phyloP scores from a whole-genome alignment of 2,329 filamentous ascomycete genomes.

The Aspergillus terreus region DNA sequence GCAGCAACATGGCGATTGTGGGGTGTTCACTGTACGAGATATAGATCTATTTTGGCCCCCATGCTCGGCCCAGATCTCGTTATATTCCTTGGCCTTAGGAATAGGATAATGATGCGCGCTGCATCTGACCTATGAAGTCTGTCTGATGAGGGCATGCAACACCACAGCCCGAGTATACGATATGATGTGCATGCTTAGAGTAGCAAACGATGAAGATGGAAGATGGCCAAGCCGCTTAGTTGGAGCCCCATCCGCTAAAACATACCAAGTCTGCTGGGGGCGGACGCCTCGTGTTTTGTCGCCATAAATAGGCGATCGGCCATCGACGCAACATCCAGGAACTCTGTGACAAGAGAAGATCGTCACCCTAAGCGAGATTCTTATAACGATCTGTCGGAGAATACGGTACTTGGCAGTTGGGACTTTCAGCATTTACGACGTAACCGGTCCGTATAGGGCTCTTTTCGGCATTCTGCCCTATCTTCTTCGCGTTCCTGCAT shows the following conservation, averaged over 20 bases:
- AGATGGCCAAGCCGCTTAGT: not conserved
- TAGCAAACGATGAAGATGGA: not conserved
- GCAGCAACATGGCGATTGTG: too few species aligned
- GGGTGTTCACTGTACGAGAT: too few species aligned
- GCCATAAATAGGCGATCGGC: not conserved
- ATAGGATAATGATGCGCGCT: too few species aligned
- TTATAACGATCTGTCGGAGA: not conserved
- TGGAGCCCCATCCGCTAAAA: not conserved
- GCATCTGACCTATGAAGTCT: too few species aligned
- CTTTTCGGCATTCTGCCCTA: not conserved
- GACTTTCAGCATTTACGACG: too few species aligned
- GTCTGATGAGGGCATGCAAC: too few species aligned
- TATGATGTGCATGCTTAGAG: not conserved
- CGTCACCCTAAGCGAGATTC: not conserved
- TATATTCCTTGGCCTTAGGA: too few species aligned
- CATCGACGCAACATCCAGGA: too few species aligned
- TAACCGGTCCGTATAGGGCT: too few species aligned
- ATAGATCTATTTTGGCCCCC: too few species aligned
- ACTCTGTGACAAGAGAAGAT: not conserved
- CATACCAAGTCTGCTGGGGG: not conserved
- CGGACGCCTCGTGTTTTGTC: not conserved
- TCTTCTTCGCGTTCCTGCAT: not conserved
- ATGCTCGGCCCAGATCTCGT: too few species aligned
- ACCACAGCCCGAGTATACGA: not conserved
- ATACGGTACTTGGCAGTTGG: not conserved